A percentile compares a stretch with the other conserved stretches of the same genome.
Evolutionary conservation across 345 rosid species (phyloP).

Genomic region (Eucalyptus leucophloia): DNA sequence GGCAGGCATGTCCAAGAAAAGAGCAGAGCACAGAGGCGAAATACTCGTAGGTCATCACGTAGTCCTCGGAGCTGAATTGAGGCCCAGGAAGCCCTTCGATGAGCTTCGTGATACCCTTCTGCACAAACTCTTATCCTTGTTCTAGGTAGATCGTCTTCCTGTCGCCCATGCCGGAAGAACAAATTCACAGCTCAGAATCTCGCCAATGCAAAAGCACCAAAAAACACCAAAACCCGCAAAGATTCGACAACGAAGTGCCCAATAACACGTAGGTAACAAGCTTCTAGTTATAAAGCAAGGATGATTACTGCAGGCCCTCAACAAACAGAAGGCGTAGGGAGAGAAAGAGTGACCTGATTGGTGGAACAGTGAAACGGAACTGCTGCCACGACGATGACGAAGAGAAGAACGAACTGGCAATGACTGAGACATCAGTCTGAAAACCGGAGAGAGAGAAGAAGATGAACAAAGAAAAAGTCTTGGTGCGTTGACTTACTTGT

Average conservation of each 20-base stretch:
- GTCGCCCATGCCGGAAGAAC: neutral
- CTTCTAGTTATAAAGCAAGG: neutral
- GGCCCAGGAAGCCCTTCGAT: conserved; percentile 4
- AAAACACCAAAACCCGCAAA: neutral
- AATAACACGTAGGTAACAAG: neutral
- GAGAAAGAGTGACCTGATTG: neutral
- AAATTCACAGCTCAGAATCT: neutral
- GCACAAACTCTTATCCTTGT: neutral
- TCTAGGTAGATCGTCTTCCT: neutral
- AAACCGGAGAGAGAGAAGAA: neutral
- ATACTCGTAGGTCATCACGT: conserved; percentile 62
- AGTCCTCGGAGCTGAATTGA: conserved; percentile 40
- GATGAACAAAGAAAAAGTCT: neutral
- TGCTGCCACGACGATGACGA: neutral
- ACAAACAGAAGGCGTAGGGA: neutral
- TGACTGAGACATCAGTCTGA: neutral
- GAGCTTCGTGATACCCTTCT: neutral
- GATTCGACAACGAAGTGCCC: neutral
- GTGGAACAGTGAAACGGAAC: neutral
- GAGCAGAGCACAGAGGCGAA: neutral
- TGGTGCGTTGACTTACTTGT: neutral
- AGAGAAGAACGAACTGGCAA: neutral
- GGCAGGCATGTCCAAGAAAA: neutral
- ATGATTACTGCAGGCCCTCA: neutral
- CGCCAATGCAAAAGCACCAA: neutral